Percentiles rank a stretch among this genome's conserved stretches.
phyloP scores from a whole-genome alignment of 441 rosid species.

The Populus hybrid region DNA sequence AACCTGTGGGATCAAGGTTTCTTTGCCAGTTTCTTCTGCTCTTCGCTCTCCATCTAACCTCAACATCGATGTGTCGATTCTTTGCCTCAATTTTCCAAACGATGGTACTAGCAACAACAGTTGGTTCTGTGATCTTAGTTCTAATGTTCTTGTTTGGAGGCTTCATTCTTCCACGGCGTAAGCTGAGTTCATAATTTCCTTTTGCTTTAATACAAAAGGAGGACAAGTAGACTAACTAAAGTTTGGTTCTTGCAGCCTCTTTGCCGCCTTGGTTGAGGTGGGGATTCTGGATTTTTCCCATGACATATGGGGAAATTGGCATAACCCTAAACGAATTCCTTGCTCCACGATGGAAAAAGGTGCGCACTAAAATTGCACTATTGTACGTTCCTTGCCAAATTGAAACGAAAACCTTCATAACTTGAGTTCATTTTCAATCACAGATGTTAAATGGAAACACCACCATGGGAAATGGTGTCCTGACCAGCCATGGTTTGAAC shows the following conservation, averaged over 20 bases:
- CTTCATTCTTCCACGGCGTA: conserved; percentile 46
- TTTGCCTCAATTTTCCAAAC: conserved; percentile 47
- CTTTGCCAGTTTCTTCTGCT: conserved; percentile 47
- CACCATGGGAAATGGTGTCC: conserved; percentile 19
- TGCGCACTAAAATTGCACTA: not conserved
- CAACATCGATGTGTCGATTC: conserved; percentile 53
- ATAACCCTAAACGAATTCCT: conserved; percentile 36
- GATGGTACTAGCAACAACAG: conserved; percentile 37
- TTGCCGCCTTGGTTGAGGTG: conserved; percentile 40
- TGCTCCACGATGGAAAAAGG: conserved; percentile 41
- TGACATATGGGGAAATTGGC: conserved; percentile 36
- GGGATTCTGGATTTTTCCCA: conserved; percentile 41
- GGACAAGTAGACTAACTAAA: not conserved
- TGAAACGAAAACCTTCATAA: not conserved
- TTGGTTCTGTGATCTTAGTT: conserved; percentile 25
- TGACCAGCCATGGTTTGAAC: conserved; percentile 29
- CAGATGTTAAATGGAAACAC: conserved; percentile 1
- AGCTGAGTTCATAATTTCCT: conserved; percentile 5
- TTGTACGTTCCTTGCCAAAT: not conserved
- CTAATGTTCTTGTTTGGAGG: conserved; percentile 49
- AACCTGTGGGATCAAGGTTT: conserved; percentile 29
- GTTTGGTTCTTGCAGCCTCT: conserved; percentile 32
- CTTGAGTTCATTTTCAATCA: too few relatives aligned
- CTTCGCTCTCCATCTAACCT: conserved; percentile 51
- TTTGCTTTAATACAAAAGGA: too few relatives aligned